Evolutionary conservation across 768 basidiomycete species (phyloP).

Genomic region (Mrakia hoshinonis): DNA sequence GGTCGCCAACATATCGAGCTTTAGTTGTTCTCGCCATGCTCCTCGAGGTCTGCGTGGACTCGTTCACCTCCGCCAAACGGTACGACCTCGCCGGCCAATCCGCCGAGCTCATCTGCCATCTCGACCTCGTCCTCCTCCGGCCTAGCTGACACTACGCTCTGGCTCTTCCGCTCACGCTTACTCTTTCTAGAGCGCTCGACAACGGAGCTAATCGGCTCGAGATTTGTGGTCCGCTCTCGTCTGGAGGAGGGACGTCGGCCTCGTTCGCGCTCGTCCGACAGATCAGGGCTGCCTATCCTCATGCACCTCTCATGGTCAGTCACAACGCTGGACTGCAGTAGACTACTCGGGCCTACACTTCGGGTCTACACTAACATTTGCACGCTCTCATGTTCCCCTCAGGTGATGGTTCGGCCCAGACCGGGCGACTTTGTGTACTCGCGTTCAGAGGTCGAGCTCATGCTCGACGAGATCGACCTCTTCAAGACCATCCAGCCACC

Average conservation of each 20-base stretch:
- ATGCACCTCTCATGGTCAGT: background rate
- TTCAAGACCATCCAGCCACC: constrained; percentile 49
- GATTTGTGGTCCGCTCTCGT: constrained; percentile 58
- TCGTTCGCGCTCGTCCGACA: constrained; percentile 60
- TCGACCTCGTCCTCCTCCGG: background rate
- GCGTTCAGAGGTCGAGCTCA: constrained; percentile 56
- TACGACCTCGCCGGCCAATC: constrained; percentile 40
- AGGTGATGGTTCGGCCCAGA: constrained; percentile 71
- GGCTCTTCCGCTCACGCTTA: background rate
- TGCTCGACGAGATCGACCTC: constrained; percentile 64
- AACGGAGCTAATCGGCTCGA: constrained; percentile 72
- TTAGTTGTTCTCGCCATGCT: constrained; percentile 32
- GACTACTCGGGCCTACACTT: background rate
- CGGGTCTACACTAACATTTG: background rate
- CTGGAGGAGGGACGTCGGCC: constrained; percentile 76
- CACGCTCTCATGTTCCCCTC: background rate
- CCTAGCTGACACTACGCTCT: background rate
- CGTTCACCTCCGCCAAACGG: constrained; percentile 61
- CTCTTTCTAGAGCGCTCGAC: constrained; percentile 52
- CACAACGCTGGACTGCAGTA: too few species aligned
- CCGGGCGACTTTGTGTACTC: constrained; percentile 71
- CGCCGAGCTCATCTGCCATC: background rate
- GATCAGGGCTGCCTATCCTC: background rate
- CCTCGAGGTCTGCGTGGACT: constrained; percentile 69
- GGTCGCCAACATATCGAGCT: too few species aligned